Percentiles rank a stretch among this genome's conserved stretches.
Conservation (phyloP, 2,329 filamentous ascomycete species). For the Penicillium vulpinum region DNA sequence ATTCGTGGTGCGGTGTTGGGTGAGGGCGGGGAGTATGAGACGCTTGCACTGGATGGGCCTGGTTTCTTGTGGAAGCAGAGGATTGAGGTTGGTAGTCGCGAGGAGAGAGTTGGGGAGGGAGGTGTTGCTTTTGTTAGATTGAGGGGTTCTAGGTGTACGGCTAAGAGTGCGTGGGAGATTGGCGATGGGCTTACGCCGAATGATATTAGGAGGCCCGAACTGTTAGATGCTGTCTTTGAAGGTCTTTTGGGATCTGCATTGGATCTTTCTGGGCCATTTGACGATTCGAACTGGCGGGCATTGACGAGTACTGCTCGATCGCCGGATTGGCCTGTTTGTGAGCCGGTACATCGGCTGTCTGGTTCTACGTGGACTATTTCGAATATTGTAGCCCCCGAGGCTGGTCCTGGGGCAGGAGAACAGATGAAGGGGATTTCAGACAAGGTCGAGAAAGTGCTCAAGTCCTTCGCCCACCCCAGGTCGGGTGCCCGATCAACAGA, state of each 20-base stretch:
- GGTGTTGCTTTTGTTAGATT: constrained; percentile 75
- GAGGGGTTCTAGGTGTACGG: constrained; percentile 55
- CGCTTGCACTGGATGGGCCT: constrained; percentile 81
- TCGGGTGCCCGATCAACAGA: constrained; percentile 26
- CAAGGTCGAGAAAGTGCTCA: constrained; percentile 21
- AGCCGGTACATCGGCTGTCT: constrained; percentile 23
- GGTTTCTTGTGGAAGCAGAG: constrained; percentile 67
- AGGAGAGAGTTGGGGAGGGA: constrained; percentile 66
- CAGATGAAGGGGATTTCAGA: constrained; percentile 41
- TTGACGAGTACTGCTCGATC: not conserved
- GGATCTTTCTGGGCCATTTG: not conserved
- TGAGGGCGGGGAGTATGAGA: constrained; percentile 96
- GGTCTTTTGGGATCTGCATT: constrained; percentile 34
- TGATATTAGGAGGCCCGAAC: constrained; percentile 54
- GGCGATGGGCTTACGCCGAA: constrained; percentile 25
- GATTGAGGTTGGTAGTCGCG: constrained; percentile 62
- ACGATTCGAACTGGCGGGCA: not conserved
- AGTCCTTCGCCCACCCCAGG: constrained; percentile 8
- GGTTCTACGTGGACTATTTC: constrained; percentile 36
- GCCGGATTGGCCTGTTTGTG: constrained; percentile 10
- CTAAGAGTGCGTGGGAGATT: constrained; percentile 35
- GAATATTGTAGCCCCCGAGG: constrained; percentile 42
- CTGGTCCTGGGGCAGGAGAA: constrained; percentile 40
- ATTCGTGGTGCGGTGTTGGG: constrained; percentile 73
- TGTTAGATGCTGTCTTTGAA: constrained; percentile 67